Base-by-base conservation (phyloP, 306 rosid genomes). In the Comarum palustre region DNA sequence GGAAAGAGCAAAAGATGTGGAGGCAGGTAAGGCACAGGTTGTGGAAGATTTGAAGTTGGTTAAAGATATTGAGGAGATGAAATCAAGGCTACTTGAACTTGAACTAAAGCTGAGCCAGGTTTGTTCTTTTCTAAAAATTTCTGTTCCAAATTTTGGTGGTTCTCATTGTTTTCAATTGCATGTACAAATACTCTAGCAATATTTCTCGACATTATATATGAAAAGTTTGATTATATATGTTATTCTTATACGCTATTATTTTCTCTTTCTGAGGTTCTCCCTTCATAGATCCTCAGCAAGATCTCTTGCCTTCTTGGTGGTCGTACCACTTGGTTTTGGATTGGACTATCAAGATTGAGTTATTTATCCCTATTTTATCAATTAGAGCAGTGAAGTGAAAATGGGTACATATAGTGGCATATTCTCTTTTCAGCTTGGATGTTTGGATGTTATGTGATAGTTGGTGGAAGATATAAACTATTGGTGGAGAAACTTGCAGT, bases 41-140 rank as follows among this genome's bases (percentile, higher is more conserved):
- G 66, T n/a, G 34, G 80, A 79, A 54, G 80, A 71, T 24, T 70
- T 83, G 80, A 82, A 86, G 79, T 75, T 94, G 66, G 75, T 84
- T 22, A 79, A 82, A 82, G 89, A 87, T 73, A 78, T 95, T 64
- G 87, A 87, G 80, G 92, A 87, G 85, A 82, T 95, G 84, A 95
- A 95, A 71, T 82, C 78, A 25, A 90, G 88, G 85, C 79, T 90
- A 15, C 82, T 81, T 73, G 82, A 85, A 74, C 82, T 95, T 76
- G 96, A 90, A 80, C 78, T 86, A 70, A 90, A 95, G 84, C 89
- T 95, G 41, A 80, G 81, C 41, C 89, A 91, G 99, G 99, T 95
- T 41, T 63, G 66, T 88, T 71, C 79, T 54, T 78, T 75, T 39
- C 73, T 47, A 69, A 68, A 77, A 54, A 51, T 36, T 75, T 3